phyloP scores from a whole-genome alignment of 306 rosid genomes.

The Psophocarpus tetragonolobus region DNA sequence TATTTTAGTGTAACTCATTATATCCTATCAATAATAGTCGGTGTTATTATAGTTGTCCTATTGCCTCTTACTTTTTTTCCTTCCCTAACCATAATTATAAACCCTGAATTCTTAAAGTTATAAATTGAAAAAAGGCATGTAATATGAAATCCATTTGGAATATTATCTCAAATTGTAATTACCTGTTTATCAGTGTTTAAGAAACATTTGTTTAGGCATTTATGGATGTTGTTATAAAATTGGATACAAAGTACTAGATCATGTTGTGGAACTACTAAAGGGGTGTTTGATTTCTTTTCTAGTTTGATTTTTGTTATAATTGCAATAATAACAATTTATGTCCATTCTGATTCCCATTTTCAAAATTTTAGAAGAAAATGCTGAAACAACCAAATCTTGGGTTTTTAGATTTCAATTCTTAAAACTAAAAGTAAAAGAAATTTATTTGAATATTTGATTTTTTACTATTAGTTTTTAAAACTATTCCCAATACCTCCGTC shows the following conservation, averaged over 20 bases:
- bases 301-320: not conserved
- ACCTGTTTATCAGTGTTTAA: not conserved
- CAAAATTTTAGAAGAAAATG: not conserved
- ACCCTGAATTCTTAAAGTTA: not conserved
- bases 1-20: not conserved
- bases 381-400: not conserved
- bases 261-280: not conserved
- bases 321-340: not conserved
- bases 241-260: constrained; percentile 4
- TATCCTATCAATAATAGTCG: not conserved
- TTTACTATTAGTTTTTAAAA: not conserved
- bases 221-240: constrained; percentile 11
- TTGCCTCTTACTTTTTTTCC: not conserved
- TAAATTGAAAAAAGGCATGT: constrained; percentile 1
- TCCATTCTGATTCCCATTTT: not conserved
- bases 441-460: not conserved
- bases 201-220: constrained; percentile 13
- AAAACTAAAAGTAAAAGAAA: not conserved
- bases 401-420: not conserved
- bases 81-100: not conserved
- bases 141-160: not conserved
- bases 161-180: constrained; percentile 18
- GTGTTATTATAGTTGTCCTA: not conserved
- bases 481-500: not conserved
- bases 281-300: not conserved